Evolutionary conservation across 345 rosid genomes (phyloP), one percentile per base, ranked within the genome.

Genomic region (Rhodamnia rubescens): DNA sequence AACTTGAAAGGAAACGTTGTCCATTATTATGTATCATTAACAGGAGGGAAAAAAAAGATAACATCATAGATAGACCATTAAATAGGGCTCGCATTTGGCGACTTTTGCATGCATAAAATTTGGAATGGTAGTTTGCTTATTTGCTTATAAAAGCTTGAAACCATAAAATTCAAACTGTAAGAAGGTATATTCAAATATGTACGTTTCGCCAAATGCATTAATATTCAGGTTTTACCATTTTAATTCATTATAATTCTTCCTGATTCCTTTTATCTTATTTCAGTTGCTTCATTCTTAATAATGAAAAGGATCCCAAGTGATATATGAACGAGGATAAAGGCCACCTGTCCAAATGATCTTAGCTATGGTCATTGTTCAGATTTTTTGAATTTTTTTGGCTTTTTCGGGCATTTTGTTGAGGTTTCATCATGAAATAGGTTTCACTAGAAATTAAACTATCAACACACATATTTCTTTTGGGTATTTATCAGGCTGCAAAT

Each of bases 401-500:
- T 64, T 64, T 61, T 64, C 29, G 75, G 42, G 36, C 75, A 29
- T 64, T 42, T 61, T 61, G 20, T 53, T 53, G 21, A 53, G 55
- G 21, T 53, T 53, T 53, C 55, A 53, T 53, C 16, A 53, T 53
- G 21, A 16, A 53, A 6, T 53, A 61, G 40, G 20, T 64, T 59
- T 64, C 75, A 0, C 75, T 64, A 64, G 44, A 32, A 47, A 82
- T 50, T 5, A 82, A 52, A 26, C 58, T 12, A 82, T 16, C 12
- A 36, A 52, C 26, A 52, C 22, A 8, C 14, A 16, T 82, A 26
- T 81, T 82, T 82, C 56, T 82, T 27, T 27, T 82, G 42, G 29
- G 40, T 29, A n/a, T 86, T 89, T 83, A 55, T 59, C 89, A 97
- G 99, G 94, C 94, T 84, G 94, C 96, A 21, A 93, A 90, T 89